A percentile compares a stretch with the other conserved stretches of the same genome.
phyloP scores from a whole-genome alignment of 148 eudicot genomes.

The Chenopodium berlandieri region DNA sequence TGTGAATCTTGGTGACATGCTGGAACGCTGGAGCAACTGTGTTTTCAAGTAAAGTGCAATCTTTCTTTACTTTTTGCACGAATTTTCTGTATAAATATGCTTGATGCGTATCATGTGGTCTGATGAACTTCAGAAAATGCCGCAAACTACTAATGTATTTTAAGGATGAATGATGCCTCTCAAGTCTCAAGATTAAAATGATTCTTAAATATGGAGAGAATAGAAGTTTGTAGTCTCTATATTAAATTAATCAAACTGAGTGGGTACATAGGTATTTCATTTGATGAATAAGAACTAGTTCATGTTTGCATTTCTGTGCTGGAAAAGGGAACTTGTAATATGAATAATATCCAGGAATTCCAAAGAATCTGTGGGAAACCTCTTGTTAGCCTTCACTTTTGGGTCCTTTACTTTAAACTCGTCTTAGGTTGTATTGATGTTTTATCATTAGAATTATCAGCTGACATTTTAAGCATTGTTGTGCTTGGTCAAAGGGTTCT shows the following conservation, averaged over 20 bases:
- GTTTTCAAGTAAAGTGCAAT: slow-evolving; percentile 65
- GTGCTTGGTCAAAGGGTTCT: no score
- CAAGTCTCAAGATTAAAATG: no score
- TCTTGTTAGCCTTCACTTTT: not conserved
- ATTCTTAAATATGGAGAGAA: not conserved
- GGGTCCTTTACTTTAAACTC: not conserved
- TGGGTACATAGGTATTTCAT: not conserved
- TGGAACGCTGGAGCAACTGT: slow-evolving; percentile 97
- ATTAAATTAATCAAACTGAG: not conserved
- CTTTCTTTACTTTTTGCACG: not conserved
- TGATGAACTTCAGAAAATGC: not conserved
- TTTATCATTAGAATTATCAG: no score
- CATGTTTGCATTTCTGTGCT: not conserved
- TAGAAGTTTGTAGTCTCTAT: not conserved
- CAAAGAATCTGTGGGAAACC: not conserved
- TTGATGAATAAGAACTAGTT: not conserved
- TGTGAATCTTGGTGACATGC: slow-evolving; percentile 95
- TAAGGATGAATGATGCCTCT: not conserved
- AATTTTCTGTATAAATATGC: not conserved
- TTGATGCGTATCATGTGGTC: not conserved
- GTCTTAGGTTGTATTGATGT: no score
- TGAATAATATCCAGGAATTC: not conserved
- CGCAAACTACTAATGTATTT: not conserved
- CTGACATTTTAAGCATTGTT: no score
- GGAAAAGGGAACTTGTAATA: not conserved